Evolutionary conservation across 2,329 filamentous ascomycete genomes (phyloP).

Genomic region (Aspergillus spinulosporus): DNA sequence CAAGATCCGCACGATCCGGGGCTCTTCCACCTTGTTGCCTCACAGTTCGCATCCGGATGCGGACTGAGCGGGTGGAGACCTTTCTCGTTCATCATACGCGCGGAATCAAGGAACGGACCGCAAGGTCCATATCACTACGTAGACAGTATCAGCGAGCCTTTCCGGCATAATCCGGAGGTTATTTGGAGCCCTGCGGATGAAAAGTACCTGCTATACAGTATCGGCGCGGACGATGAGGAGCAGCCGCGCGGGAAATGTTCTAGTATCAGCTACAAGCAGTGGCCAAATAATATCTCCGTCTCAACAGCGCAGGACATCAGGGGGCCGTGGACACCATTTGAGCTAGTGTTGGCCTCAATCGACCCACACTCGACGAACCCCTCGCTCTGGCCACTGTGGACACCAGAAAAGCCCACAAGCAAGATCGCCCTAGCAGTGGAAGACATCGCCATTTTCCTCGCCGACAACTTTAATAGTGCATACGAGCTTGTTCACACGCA

Average conservation of each 20-base stretch:
- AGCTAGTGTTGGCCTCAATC: constrained; percentile 3
- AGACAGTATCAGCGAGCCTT: constrained; percentile 44
- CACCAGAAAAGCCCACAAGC: neutral
- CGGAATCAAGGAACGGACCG: constrained; percentile 47
- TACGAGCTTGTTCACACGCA: constrained; percentile 17
- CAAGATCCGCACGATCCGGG: constrained; percentile 42
- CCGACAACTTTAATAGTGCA: constrained; percentile 12
- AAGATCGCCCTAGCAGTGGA: constrained; percentile 12
- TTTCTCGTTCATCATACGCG: constrained; percentile 48
- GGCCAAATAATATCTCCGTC: constrained; percentile 19
- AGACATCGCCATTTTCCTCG: constrained; percentile 21
- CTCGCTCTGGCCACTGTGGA: constrained; percentile 17
- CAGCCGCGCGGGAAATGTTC: constrained; percentile 25
- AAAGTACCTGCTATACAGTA: constrained; percentile 49
- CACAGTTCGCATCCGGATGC: constrained; percentile 50
- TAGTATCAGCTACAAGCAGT: constrained; percentile 10
- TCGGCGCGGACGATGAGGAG: constrained; percentile 37
- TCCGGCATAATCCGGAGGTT: constrained; percentile 51
- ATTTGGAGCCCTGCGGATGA: constrained; percentile 49
- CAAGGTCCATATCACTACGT: constrained; percentile 48
- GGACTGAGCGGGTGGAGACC: constrained; percentile 52
- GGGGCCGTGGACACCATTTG: constrained; percentile 4
- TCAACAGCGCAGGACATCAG: constrained; percentile 5
- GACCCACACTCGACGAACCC: constrained; percentile 18
- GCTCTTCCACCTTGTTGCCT: constrained; percentile 50